Evolutionary conservation across 495 filamentous ascomycete species (phyloP).

Genomic region (Tricharina praecox): DNA sequence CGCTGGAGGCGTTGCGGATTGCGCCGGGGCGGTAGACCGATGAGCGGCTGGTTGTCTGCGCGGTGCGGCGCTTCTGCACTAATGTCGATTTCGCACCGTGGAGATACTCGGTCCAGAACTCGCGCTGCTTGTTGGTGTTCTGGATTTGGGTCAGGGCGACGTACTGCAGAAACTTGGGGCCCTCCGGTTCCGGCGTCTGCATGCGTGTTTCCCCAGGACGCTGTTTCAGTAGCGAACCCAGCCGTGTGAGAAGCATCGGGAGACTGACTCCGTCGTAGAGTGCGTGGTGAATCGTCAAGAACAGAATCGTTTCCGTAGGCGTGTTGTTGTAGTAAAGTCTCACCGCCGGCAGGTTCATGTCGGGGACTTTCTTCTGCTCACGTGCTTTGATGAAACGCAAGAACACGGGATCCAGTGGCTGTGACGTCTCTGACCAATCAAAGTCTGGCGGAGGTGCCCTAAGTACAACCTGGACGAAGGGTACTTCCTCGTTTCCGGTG

Average conservation of each 20-base stretch:
- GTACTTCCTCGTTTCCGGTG: conserved; percentile 30
- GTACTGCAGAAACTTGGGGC: conserved; percentile 19
- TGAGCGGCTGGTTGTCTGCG: background rate
- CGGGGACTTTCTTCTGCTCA: conserved; percentile 13
- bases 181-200: conserved; percentile 7
- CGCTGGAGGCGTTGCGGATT: background rate
- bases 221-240: conserved; percentile 30
- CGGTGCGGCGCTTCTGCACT: background rate
- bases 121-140: conserved; percentile 15
- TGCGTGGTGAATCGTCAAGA: conserved; percentile 43
- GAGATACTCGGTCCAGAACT: conserved; percentile 44
- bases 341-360: conserved; percentile 19
- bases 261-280: conserved; percentile 45
- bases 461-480: conserved; percentile 39
- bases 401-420: conserved; percentile 3
- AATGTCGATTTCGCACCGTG: conserved; percentile 11
- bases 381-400: conserved; percentile 11
- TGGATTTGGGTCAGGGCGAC: conserved; percentile 19
- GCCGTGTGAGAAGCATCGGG: conserved; percentile 32
- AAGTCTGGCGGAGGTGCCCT: conserved; percentile 16
- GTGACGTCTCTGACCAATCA: conserved; percentile 15
- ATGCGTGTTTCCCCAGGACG: background rate
- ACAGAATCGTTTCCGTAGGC: conserved; percentile 18
- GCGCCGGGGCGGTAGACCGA: background rate
- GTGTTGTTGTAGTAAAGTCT: conserved; percentile 22